Conservation (phyloP, 352 stramenopile species). For the Globisporangium uncinulatum region DNA sequence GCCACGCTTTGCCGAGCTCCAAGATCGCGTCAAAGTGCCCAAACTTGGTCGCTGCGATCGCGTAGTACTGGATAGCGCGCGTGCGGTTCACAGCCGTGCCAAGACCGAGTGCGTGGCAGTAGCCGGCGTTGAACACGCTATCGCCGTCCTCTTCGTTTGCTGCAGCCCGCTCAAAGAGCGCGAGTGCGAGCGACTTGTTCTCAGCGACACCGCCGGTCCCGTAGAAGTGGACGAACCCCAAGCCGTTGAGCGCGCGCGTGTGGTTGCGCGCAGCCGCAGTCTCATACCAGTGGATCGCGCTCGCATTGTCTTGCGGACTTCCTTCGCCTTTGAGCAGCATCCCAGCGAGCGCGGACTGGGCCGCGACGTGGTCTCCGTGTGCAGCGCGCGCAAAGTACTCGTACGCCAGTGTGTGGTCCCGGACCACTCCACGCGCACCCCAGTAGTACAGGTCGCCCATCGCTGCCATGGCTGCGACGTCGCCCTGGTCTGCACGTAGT, state of each 20-base stretch:
- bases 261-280: conserved; percentile 62
- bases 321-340: conserved; percentile 90
- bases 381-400: conserved; percentile 76
- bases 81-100: conserved; percentile 50
- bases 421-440: conserved; percentile 61
- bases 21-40: conserved; percentile 84
- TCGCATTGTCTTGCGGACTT: conserved; percentile 51
- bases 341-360: conserved; percentile 64
- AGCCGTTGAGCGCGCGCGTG: conserved; percentile 80
- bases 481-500: conserved; percentile 64
- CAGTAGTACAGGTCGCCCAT: conserved; percentile 91
- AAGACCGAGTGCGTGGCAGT: conserved; percentile 66
- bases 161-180: conserved; percentile 81
- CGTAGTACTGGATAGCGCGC: conserved; percentile 57
- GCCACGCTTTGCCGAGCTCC: conserved; percentile 58
- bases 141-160: conserved; percentile 75
- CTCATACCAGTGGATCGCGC: conserved; percentile 75
- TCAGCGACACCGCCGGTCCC: conserved; percentile 51
- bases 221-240: conserved; percentile 89
- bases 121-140: conserved; percentile 88
- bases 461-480: conserved; percentile 68
- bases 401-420: conserved; percentile 67
- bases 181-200: conserved; percentile 76
- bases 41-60: conserved; percentile 56
- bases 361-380: conserved; percentile 36